phyloP scores from a whole-genome alignment of 1,284 basidiomycete species.

The Leccinum solheimii region DNA sequence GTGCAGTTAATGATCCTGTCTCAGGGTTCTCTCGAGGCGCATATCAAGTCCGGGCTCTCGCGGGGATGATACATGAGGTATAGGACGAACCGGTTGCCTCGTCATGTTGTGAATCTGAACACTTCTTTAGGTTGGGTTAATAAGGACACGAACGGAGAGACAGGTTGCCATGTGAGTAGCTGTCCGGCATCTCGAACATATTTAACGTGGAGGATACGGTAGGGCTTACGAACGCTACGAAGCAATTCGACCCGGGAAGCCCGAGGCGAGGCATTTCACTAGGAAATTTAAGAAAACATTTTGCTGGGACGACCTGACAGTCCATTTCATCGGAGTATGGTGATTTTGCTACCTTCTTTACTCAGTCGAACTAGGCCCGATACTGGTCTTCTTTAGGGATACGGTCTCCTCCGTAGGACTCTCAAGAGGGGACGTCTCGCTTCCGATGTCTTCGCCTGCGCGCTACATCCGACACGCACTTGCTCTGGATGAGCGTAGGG shows the following conservation, averaged over 20 bases:
- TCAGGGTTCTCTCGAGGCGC: not conserved
- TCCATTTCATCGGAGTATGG: conserved; percentile 42
- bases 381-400: conserved; percentile 33
- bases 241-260: conserved; percentile 3
- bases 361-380: not conserved
- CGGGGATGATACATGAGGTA: not conserved
- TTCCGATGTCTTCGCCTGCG: conserved; percentile 17
- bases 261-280: not conserved
- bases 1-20: not conserved
- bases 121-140: conserved; percentile 19
- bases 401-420: conserved; percentile 38
- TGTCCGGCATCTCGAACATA: not conserved
- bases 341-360: not conserved
- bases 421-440: conserved; percentile 17
- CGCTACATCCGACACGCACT: conserved; percentile 40
- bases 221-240: conserved; percentile 40
- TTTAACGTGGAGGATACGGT: not conserved
- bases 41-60: not conserved
- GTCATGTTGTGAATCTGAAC: not conserved
- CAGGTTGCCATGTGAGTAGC: conserved; percentile 5
- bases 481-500: conserved; percentile 37
- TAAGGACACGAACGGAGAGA: conserved; percentile 6
- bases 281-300: not conserved
- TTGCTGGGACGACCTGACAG: conserved; percentile 2
- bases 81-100: not conserved